Base-by-base conservation (phyloP, 768 basidiomycete genomes). In the Aureoboletus auriporus region DNA sequence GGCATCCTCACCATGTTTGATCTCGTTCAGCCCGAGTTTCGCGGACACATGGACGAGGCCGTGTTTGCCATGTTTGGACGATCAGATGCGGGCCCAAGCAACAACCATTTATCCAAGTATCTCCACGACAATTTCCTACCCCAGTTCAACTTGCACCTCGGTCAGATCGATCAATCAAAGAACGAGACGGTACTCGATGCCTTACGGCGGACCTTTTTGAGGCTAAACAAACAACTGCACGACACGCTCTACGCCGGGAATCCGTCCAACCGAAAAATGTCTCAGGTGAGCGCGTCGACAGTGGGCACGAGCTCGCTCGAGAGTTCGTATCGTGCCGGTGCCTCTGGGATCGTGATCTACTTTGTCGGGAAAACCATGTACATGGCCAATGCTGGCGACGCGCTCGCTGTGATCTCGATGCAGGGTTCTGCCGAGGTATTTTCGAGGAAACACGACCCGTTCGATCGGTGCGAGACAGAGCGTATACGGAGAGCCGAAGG, bases 1-100 rank as follows among this genome's bases (percentile, higher is more conserved):
- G 88, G 93, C 40, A 80, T 82, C 46, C 76, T 97, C 37, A 85
- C 80, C 39, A 92, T 95, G 83, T 78, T 96, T 54, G 96, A 99
- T 67, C 77, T 98, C 23, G 95, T 95, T 6, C 83, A 93, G 40
- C 84, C 85, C 33, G 82, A 89, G 56, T 96, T 94, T 69, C 81
- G 86, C 8, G 81, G 78, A 12, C 72, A 76, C 49, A 77, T 82
- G 39, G 82, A 84, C 60, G 89, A 94, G 64, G 91, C 91, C 11
- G 73, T 99, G 16, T 96, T 99, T 59, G 96, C 93, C 17, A 92
- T 99, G 84, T 98, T 98, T 66, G 94, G 95, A 12, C 80, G 87
- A 3, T 74, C 82, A 6, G 75, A 81, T 16, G 70, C 80, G 4
- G 72, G 72, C 6, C 70, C 71, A 20, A 79, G 71, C 56, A 82